phyloP scores from a whole-genome alignment of 192 early-diverging fungal genomes.

The Backusella tarrabulga region DNA sequence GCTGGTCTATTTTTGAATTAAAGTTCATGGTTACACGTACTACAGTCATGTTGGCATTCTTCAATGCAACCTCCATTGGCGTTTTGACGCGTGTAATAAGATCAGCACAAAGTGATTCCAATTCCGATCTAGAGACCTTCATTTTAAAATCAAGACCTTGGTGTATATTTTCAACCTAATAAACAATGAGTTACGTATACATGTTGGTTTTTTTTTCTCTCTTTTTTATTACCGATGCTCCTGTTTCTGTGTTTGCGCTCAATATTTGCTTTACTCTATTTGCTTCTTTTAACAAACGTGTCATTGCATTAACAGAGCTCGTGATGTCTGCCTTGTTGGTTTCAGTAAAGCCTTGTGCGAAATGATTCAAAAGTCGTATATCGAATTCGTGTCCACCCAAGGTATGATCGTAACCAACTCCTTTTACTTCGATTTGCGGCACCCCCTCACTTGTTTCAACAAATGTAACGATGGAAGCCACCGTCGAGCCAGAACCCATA shows the following conservation, averaged over 20 bases:
- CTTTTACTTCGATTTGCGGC: constrained; percentile 75
- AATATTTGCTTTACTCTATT: constrained; percentile 95
- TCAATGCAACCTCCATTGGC: constrained; percentile 75
- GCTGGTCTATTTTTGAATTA: neutral
- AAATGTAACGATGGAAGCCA: constrained; percentile 82
- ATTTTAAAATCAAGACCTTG: constrained; percentile 84
- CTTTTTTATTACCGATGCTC: constrained; percentile 60
- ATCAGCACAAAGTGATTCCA: constrained; percentile 69
- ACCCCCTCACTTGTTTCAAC: constrained; percentile 58
- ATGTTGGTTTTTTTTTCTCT: neutral
- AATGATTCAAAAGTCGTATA: constrained; percentile 72
- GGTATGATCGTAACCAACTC: constrained; percentile 78
- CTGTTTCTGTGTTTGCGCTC: constrained; percentile 88
- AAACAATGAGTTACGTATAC: neutral
- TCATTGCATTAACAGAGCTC: constrained; percentile 78
- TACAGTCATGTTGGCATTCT: constrained; percentile 61
- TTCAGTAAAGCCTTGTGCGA: constrained; percentile 72
- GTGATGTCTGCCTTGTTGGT: constrained; percentile 53
- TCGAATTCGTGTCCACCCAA: constrained; percentile 92
- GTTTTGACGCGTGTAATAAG: constrained; percentile 64
- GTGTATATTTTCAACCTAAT: constrained; percentile 79
- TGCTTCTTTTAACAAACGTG: constrained; percentile 88
- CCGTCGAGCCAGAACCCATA: constrained; percentile 94
- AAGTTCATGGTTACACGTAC: constrained; percentile 23
- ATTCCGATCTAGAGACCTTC: constrained; percentile 72